Evolutionary conservation across 2,329 filamentous ascomycete genomes (phyloP), one percentile per base, ranked within the genome.

Genomic region (Claviceps arundinis): DNA sequence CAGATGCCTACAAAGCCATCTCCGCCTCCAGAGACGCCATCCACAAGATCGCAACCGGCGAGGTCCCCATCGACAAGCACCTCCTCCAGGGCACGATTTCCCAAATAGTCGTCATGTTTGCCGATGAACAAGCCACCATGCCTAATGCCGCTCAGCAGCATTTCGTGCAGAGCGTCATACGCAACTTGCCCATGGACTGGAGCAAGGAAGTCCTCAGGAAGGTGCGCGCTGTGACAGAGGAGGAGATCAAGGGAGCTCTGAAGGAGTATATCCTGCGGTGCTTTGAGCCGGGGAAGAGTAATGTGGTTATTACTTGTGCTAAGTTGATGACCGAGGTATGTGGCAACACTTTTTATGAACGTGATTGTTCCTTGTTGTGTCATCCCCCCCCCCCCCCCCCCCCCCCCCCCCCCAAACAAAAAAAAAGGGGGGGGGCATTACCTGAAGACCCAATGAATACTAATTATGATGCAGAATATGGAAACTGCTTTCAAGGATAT

Each of bases 31-130:
- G 84, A 56, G 77, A 82, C 38, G 82, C 91, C 22, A 82, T 97
- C 43, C 73, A 81, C 44, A 82, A 82, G 54, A 84, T 94, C 58
- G 84, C 86, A 2, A 77, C 81, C 26, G 91, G 89, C 8, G 77
- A 76, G 8, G 76, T 78, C 1, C 73, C 77, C 34, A 84, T 98
- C 52, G 89, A 97, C 63, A 80, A 82, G 51, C 76, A 90, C 54
- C 83, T 90, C 58, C 80, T 97, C 9, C 89, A 97, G 67, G 90
- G 89, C 5, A 89, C 91, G 4, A 87, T 98, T 54, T 93, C 86
- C 63, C 85, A 84, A 59, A 89, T 98, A 53, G 89, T 98, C 37
- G 83, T 90, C 55, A 77, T 75, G 49, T 86, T 94, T 63, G 93
- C 90, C 1, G 88, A 95, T 59, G 87, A 94, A 62, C 89, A 96